A percentile compares a stretch with the other conserved stretches of the same genome.
phyloP scores from a whole-genome alignment of 1,284 basidiomycete genomes.

The Ustilago cynodontis region DNA sequence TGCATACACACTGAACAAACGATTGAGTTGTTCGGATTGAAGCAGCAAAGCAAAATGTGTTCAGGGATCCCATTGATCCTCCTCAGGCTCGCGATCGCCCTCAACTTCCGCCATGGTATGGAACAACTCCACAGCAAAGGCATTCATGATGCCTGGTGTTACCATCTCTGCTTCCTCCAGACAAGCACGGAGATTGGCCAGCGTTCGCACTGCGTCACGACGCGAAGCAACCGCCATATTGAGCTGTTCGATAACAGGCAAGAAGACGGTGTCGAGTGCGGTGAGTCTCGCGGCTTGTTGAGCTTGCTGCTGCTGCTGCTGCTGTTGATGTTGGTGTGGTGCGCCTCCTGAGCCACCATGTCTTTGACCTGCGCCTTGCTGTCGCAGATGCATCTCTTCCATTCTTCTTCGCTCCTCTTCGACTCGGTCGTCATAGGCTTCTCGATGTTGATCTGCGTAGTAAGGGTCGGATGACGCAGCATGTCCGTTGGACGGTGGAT shows the following conservation, averaged over 20 bases:
- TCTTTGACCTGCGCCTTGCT: conserved; percentile 4
- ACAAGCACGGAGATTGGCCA: conserved; percentile 49
- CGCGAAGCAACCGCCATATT: conserved; percentile 57
- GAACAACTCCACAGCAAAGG: conserved; percentile 65
- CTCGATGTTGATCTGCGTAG: conserved; percentile 24
- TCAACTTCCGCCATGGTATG: conserved; percentile 61
- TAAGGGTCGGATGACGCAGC: conserved; percentile 23
- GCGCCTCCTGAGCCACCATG: conserved; percentile 9
- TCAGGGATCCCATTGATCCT: conserved; percentile 49
- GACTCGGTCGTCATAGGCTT: conserved; percentile 25
- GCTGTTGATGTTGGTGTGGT: conserved; percentile 19
- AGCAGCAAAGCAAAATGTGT: background rate
- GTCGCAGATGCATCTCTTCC: conserved; percentile 43
- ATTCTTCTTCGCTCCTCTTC: conserved; percentile 53
- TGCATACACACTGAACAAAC: background rate
- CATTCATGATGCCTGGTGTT: conserved; percentile 65
- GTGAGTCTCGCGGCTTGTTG: conserved; percentile 44
- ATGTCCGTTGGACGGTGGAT: conserved; percentile 28
- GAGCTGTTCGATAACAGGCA: conserved; percentile 64
- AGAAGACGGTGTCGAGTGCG: conserved; percentile 60
- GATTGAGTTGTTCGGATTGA: background rate
- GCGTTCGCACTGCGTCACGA: conserved; percentile 55
- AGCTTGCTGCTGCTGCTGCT: conserved; percentile 24
- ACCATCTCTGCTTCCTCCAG: conserved; percentile 59
- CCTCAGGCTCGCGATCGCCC: conserved; percentile 47